A percentile compares a stretch with the other conserved stretches of the same genome.
These are phyloP conservation scores for Hyparrhenia diplandra DNA, from an alignment of 176 grass and related monocot genomes.

Conservation along the genomic window DNA sequence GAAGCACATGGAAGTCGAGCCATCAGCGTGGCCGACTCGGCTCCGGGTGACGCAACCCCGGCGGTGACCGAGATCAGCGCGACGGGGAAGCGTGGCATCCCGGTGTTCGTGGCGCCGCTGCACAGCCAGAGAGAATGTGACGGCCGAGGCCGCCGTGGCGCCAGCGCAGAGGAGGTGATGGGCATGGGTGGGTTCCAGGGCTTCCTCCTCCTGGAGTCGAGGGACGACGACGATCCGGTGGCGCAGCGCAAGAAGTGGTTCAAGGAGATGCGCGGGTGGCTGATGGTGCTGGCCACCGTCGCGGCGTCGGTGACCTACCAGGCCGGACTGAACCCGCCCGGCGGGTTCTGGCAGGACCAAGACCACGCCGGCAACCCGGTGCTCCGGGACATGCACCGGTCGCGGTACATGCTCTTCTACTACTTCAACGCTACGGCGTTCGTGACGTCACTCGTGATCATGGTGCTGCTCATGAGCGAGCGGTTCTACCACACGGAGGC, in stretches of 20 bases:
- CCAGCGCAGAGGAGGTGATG: not conserved
- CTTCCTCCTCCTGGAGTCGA: slow-evolving; percentile 4
- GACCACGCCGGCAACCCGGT: slow-evolving; percentile 34
- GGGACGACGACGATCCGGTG: not conserved
- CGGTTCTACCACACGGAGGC: slow-evolving; percentile 28
- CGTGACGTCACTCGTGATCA: not conserved
- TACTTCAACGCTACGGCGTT: not conserved
- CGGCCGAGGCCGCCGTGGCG: not conserved
- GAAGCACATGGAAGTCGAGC: not conserved
- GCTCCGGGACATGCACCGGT: not conserved
- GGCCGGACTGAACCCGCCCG: slow-evolving; percentile 37
- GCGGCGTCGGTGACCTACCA: slow-evolving; percentile 34
- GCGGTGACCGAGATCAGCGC: not conserved
- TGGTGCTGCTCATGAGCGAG: slow-evolving; percentile 9
- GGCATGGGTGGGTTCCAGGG: not conserved
- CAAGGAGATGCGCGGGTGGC: slow-evolving; percentile 40
- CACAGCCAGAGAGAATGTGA: not conserved
- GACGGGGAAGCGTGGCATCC: not conserved
- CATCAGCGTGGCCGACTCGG: not conserved
- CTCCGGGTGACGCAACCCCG: not conserved
- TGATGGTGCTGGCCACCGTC: slow-evolving; percentile 35
- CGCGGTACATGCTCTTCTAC: slow-evolving; percentile 3
- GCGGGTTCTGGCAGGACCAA: slow-evolving; percentile 50
- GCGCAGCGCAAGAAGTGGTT: slow-evolving; percentile 22
- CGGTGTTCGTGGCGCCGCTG: slow-evolving; percentile 8